A percentile compares a stretch with the other conserved stretches of the same genome.
These are phyloP conservation scores for Sporothrix inflata DNA, from an alignment of 2,329 filamentous ascomycete genomes.

Conservation along the genomic window DNA sequence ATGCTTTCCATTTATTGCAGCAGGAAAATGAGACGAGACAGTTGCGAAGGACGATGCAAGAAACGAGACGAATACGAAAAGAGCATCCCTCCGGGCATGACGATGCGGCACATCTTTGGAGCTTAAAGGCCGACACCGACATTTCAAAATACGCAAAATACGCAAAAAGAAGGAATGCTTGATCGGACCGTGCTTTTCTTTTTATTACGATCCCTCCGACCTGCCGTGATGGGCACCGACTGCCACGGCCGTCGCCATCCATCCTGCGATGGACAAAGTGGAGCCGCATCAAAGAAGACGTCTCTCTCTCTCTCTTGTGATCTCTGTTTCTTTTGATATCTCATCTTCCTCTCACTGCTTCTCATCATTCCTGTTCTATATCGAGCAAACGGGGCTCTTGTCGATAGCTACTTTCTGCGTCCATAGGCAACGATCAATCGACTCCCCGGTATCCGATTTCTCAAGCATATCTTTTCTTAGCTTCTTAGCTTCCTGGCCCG, in stretches of 20 bases:
- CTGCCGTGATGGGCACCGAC: neutral
- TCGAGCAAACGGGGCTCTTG: neutral
- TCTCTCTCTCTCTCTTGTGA: neutral
- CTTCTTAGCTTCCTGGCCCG: neutral
- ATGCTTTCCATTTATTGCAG: neutral
- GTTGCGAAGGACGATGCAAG: neutral
- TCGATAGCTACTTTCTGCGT: neutral
- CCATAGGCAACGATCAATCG: neutral
- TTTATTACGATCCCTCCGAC: neutral
- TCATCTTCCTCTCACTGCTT: neutral
- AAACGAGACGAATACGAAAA: neutral
- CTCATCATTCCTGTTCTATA: neutral
- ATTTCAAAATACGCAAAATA: neutral
- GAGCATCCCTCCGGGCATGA: neutral
- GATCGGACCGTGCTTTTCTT: neutral
- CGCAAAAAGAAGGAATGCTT: neutral
- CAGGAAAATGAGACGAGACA: neutral
- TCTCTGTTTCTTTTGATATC: neutral
- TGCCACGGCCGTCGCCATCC: neutral
- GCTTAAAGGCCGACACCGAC: neutral
- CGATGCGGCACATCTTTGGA: neutral
- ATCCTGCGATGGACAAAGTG: neutral
- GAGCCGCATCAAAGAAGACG: neutral
- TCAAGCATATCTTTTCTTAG: neutral
- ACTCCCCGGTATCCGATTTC: neutral